Evolutionary conservation across 208 protist species (phyloP).

Genomic region (Kentomonas sorsogonicus): DNA sequence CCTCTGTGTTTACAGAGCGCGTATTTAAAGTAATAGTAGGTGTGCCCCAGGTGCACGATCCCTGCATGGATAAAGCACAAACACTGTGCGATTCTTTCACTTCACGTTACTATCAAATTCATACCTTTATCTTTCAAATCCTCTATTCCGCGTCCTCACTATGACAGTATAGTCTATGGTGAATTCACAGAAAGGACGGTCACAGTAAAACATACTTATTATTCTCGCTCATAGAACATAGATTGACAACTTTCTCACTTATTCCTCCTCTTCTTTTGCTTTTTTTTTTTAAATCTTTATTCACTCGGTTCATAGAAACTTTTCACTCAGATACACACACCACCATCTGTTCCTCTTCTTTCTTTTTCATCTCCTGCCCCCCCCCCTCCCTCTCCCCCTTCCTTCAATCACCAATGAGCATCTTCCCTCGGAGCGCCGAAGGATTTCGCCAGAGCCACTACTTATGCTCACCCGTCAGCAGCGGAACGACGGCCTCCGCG

Average conservation of each 20-base stretch:
- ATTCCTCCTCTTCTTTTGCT: background rate
- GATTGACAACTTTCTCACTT: background rate
- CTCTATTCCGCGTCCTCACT: too few species aligned
- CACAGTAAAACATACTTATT: too few species aligned
- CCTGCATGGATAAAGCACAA: too few species aligned
- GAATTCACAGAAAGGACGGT: too few species aligned
- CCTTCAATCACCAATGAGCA: background rate
- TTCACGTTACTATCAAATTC: too few species aligned
- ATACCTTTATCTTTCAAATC: too few species aligned
- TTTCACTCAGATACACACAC: constrained; percentile 6
- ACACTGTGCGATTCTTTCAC: too few species aligned
- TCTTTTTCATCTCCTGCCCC: background rate
- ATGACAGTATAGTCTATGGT: too few species aligned
- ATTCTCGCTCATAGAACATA: background rate
- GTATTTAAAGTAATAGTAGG: too few species aligned
- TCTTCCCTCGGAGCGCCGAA: background rate
- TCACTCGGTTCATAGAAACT: background rate
- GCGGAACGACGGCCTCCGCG: background rate
- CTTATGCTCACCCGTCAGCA: background rate
- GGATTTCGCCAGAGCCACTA: background rate
- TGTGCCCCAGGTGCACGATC: too few species aligned
- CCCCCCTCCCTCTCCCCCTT: background rate
- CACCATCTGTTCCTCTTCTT: constrained; percentile 1
- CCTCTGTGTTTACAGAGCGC: too few species aligned
- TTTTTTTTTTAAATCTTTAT: constrained; percentile 2